Percentiles rank a stretch among this genome's conserved stretches.
Evolutionary conservation across 805 yeast species (phyloP).

Genomic region (Ogataea thermomethanolica): DNA sequence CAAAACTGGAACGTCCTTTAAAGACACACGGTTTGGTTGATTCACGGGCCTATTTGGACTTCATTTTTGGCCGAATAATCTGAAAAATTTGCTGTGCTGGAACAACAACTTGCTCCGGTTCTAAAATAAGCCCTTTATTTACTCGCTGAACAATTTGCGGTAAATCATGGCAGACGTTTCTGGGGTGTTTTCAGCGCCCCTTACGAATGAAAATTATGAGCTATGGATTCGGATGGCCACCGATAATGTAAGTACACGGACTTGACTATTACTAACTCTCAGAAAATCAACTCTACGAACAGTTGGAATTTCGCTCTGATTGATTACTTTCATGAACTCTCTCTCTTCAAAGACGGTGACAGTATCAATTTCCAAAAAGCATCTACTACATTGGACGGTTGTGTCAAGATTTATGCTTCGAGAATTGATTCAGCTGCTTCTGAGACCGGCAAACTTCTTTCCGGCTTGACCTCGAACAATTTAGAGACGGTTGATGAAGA

Average conservation of each 20-base stretch:
- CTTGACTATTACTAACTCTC: constrained; percentile 1
- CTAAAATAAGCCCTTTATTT: neutral
- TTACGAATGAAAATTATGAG: constrained; percentile 53
- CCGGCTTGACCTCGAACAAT: constrained; percentile 41
- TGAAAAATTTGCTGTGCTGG: neutral
- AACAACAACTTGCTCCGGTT: neutral
- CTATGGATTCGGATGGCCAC: constrained; percentile 82
- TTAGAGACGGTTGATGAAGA: constrained; percentile 23
- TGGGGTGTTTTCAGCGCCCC: constrained; percentile 19
- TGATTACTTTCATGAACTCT: constrained; percentile 85
- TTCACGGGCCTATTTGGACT: neutral
- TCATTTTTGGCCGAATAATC: too few species aligned
- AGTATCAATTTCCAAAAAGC: constrained; percentile 88
- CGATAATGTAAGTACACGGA: constrained; percentile 43
- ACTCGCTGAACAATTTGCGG: neutral
- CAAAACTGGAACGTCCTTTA: constrained; percentile 5
- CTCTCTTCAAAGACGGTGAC: constrained; percentile 70
- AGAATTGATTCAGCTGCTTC: constrained; percentile 89
- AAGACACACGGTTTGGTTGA: neutral
- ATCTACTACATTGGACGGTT: constrained; percentile 87
- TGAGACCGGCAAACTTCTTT: constrained; percentile 75
- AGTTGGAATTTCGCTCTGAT: constrained; percentile 90
- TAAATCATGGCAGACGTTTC: constrained; percentile 16
- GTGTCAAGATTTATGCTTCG: constrained; percentile 87
- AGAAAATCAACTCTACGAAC: constrained; percentile 74